A percentile compares a stretch with the other conserved stretches of the same genome.
These are phyloP conservation scores for Quercus tomentella DNA, from an alignment of 331 rosid genomes.

Conservation along the genomic window DNA sequence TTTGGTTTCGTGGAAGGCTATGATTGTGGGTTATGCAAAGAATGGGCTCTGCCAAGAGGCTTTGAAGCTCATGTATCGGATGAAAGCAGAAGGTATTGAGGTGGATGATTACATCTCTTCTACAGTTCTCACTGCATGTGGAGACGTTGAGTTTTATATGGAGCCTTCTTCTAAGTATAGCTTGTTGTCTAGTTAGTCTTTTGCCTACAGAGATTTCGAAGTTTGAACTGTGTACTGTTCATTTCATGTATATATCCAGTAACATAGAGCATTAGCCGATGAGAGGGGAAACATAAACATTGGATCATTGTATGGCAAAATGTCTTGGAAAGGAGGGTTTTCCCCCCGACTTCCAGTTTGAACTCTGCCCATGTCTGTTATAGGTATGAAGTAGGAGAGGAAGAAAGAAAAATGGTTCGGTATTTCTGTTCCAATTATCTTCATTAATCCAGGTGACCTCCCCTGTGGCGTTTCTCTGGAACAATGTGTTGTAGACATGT, in stretches of 20 bases:
- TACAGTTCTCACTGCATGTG: slow-evolving; percentile 62
- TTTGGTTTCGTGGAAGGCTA: slow-evolving; percentile 85
- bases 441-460: neutral
- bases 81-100: slow-evolving; percentile 75
- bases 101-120: slow-evolving; percentile 69
- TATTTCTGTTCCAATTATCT: neutral
- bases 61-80: slow-evolving; percentile 70
- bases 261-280: neutral
- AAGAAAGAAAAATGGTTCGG: neutral
- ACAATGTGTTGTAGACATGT: neutral
- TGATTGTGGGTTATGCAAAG: slow-evolving; percentile 79
- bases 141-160: slow-evolving; percentile 40
- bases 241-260: slow-evolving; percentile 16
- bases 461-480: neutral
- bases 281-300: neutral
- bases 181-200: slow-evolving; percentile 39
- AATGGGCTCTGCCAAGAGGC: slow-evolving; percentile 82
- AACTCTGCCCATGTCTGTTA: neutral
- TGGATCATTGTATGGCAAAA: neutral
- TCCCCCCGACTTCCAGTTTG: neutral
- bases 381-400: neutral
- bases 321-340: neutral
- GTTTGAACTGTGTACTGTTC: slow-evolving; percentile 1
- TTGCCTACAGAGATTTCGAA: slow-evolving; percentile 4
- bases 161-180: slow-evolving; percentile 36